A percentile compares a stretch with the other conserved stretches of the same genome.
These are phyloP conservation scores for Salix koriyanagi DNA, from an alignment of 345 rosid genomes.

Conservation along the genomic window DNA sequence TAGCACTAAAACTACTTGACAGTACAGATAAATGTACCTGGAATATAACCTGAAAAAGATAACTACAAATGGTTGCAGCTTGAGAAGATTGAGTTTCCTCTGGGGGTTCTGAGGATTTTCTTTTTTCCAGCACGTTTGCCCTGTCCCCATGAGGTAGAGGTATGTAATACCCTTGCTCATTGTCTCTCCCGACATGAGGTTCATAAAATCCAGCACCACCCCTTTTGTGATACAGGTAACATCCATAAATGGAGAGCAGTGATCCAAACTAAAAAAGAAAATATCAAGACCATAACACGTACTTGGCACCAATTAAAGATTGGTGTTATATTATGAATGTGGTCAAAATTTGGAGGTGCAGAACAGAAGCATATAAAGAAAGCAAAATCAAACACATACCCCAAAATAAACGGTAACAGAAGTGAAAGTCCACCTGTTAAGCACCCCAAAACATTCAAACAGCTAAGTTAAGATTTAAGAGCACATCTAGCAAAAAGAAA, in stretches of 20 bases:
- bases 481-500: background rate
- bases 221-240: slow-evolving; percentile 35
- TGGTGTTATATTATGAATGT: no score
- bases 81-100: slow-evolving; percentile 17
- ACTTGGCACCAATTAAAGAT: slow-evolving; percentile 1
- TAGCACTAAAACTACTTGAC: background rate
- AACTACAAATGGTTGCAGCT: slow-evolving; percentile 26
- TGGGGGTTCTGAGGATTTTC: slow-evolving; percentile 4
- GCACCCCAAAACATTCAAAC: slow-evolving; percentile 14
- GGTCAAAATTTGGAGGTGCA: background rate
- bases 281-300: background rate
- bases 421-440: slow-evolving; percentile 62
- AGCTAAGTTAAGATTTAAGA: slow-evolving; percentile 10
- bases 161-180: slow-evolving; percentile 38
- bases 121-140: slow-evolving; percentile 13
- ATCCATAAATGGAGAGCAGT: slow-evolving; percentile 57
- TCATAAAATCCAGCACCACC: slow-evolving; percentile 12
- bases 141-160: slow-evolving; percentile 34
- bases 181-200: slow-evolving; percentile 27
- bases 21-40: slow-evolving; percentile 41
- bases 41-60: slow-evolving; percentile 54
- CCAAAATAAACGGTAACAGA: slow-evolving; percentile 61
- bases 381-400: slow-evolving; percentile 36
- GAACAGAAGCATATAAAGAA: background rate
- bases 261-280: slow-evolving; percentile 49